Conservation (phyloP, 1,139 yeast species). For the Geotrichum citri-aurantii region DNA sequence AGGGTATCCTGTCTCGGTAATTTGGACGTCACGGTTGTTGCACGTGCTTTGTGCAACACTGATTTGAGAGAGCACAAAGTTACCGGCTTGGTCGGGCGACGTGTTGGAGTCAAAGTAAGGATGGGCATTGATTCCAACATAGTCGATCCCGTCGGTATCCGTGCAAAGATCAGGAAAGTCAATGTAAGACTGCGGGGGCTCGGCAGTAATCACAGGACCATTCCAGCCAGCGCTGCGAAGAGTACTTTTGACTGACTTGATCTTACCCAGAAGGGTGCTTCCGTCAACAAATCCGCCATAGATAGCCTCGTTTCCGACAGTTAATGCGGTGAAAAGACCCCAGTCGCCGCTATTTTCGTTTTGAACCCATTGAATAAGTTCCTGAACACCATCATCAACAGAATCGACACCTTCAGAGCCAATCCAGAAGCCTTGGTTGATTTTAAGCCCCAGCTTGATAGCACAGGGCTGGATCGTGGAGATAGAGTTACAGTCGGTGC, state of each 20-base stretch:
- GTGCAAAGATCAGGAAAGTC: conserved; percentile 63
- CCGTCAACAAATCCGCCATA: conserved; percentile 55
- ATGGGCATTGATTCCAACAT: conserved; percentile 82
- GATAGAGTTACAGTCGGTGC: conserved; percentile 75
- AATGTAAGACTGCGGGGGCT: conserved; percentile 74
- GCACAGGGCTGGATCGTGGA: conserved; percentile 61
- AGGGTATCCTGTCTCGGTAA: conserved; percentile 89
- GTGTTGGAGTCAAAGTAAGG: conserved; percentile 67
- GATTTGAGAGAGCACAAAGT: conserved; percentile 62
- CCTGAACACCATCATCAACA: conserved; percentile 53
- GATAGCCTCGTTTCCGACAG: conserved; percentile 86
- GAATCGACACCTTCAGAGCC: conserved; percentile 55
- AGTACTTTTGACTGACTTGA: conserved; percentile 52
- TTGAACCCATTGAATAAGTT: conserved; percentile 44
- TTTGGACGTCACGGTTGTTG: conserved; percentile 39
- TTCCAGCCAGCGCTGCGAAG: conserved; percentile 64
- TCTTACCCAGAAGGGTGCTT: conserved; percentile 54
- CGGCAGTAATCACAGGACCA: conserved; percentile 78
- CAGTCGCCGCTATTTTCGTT: conserved; percentile 47
- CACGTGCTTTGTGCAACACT: conserved; percentile 44
- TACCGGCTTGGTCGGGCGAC: conserved; percentile 63
- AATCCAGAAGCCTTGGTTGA: conserved; percentile 89
- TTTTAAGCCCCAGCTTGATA: conserved; percentile 54
- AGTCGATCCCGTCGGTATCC: conserved; percentile 53
- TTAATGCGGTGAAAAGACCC: conserved; percentile 65